Conservation (phyloP, 2,329 filamentous ascomycete species). For the Neofusicoccum sp. region DNA sequence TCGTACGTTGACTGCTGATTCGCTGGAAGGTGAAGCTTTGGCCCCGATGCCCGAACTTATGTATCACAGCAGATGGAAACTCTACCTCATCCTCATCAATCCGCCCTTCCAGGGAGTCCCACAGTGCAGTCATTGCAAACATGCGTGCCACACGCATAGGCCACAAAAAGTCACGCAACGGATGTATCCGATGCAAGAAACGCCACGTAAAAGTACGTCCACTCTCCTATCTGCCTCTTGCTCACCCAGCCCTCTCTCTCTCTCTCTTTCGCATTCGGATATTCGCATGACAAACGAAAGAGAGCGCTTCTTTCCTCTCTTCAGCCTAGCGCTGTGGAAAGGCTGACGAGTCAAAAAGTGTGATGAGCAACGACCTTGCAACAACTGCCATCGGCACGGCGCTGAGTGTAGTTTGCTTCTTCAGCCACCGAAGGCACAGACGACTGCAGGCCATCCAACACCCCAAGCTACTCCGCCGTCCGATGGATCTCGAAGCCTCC, state of each 20-base stretch:
- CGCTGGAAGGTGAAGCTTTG: not conserved
- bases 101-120: too few species aligned
- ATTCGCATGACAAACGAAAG: too few species aligned
- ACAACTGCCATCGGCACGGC: not conserved
- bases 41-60: too few species aligned
- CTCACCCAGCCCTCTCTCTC: not conserved
- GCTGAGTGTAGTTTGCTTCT: not conserved
- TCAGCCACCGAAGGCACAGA: not conserved
- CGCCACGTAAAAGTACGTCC: too few species aligned
- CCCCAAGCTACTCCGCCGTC: not conserved
- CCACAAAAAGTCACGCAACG: too few species aligned
- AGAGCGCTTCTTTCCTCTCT: not conserved
- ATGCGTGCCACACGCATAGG: not conserved
- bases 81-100: too few species aligned
- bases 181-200: too few species aligned
- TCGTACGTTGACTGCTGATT: not conserved
- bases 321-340: not conserved
- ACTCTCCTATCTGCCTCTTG: not conserved
- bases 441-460: not conserved
- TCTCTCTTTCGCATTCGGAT: too few species aligned
- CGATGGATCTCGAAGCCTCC: not conserved
- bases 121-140: too few species aligned
- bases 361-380: not conserved
- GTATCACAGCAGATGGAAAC: too few species aligned
- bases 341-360: not conserved